Base-by-base conservation (phyloP, 208 protist species). In the Leishmania tropica region DNA sequence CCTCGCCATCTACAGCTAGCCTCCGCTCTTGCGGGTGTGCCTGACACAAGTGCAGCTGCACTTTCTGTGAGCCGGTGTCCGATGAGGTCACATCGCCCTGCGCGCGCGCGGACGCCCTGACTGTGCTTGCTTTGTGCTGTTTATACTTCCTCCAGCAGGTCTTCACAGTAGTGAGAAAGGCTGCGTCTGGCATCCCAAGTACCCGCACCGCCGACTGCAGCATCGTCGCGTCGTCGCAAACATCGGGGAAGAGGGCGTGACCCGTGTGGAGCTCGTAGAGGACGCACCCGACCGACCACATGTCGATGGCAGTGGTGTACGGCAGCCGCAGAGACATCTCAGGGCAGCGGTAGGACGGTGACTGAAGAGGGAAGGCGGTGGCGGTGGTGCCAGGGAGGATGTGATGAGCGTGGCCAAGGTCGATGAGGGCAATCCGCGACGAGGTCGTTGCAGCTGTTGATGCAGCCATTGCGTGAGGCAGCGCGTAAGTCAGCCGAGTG, bases 291-390 rank as follows among this genome's bases (percentile, higher is more conserved):
- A 93, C 70, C 2, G 86, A 94, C 90, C 90, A 94, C 92, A 94
- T 95, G 76, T 95, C 90, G 68, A 94, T 89, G n/a, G 87, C 78
- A 45, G 82, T 85, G 8, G 84, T 85, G 82, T 96, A 94, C 37
- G 87, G 90, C 62, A 94, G 79, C 31, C 81, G 81, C 58, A 96
- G 87, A 19, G 99, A 83, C 60, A 99, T 98, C 98, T 90, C 99
- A 17, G 94, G 96, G 68, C 95, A 93, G 81, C 99, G 98, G 88
- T 99, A 99, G 81, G 98, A 99, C 64, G 97, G 92, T 45, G 93
- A 97, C 85, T 99, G 99, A 68, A 99, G 80, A 64, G 88, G 99
- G 85, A 99, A 99, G 56, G 88, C 85, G 81, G 98, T 99, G n/a
- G 95, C 87, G 56, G 88, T 91, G 71, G 98, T 81, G 21, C 90